phyloP scores from a whole-genome alignment of 768 basidiomycete genomes.

The Filobasidium floriforme region DNA sequence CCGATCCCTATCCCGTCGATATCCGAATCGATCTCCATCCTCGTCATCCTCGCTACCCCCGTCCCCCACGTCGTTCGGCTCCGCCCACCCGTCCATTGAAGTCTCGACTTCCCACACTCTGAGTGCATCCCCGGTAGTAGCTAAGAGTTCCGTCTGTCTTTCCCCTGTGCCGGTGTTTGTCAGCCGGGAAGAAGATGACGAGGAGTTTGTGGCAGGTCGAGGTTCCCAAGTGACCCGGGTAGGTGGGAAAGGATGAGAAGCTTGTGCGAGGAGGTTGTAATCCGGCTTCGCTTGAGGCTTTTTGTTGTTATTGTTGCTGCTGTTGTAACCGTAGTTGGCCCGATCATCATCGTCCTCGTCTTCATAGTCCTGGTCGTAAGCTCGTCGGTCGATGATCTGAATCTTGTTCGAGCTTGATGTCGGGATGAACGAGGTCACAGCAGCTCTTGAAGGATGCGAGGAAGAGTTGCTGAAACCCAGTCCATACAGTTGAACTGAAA shows the following conservation, averaged over 20 bases:
- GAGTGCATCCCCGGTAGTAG: slow-evolving; percentile 88
- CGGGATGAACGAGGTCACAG: slow-evolving; percentile 66
- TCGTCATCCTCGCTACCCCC: slow-evolving; percentile 57
- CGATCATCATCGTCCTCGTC: slow-evolving; percentile 75
- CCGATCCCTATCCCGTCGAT: slow-evolving; percentile 17
- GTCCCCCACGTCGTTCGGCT: slow-evolving; percentile 53
- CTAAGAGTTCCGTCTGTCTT: slow-evolving; percentile 61
- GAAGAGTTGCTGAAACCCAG: slow-evolving; percentile 50
- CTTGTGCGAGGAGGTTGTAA: slow-evolving; percentile 76
- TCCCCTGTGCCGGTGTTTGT: slow-evolving; percentile 55
- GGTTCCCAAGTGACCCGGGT: slow-evolving; percentile 94
- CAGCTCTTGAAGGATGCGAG: slow-evolving; percentile 72
- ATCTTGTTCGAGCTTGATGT: slow-evolving; percentile 55
- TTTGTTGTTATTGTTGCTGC: slow-evolving; percentile 42
- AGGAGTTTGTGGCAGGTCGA: slow-evolving; percentile 43
- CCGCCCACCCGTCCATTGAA: slow-evolving; percentile 63
- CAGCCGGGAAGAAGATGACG: slow-evolving; percentile 56
- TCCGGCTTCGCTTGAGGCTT: slow-evolving; percentile 54
- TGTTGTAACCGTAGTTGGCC: slow-evolving; percentile 3
- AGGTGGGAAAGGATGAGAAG: slow-evolving; percentile 82
- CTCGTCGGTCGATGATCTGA: slow-evolving; percentile 48
- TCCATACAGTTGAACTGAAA: slow-evolving; percentile 43
- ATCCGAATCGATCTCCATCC: slow-evolving; percentile 47
- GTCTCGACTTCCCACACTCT: slow-evolving; percentile 79
- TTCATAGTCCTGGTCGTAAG: slow-evolving; percentile 51